These are phyloP conservation scores for Exophiala viscosa DNA, from an alignment of 2,329 filamentous ascomycete species.

Conservation along the genomic window DNA sequence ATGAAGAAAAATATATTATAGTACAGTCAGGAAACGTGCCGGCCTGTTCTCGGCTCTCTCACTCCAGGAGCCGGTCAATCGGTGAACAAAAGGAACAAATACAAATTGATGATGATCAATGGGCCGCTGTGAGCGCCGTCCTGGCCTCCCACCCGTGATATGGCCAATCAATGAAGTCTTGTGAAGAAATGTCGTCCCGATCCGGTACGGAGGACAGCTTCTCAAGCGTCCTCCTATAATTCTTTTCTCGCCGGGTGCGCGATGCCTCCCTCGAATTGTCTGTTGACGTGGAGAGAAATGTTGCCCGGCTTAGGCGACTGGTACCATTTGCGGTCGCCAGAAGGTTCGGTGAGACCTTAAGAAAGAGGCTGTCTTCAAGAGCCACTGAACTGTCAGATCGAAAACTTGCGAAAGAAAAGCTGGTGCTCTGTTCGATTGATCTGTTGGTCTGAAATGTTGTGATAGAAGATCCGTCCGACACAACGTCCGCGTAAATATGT, in stretches of 20 bases:
- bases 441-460: constrained; percentile 27
- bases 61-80: too few species aligned
- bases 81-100: neutral
- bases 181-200: constrained; percentile 27
- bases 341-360: constrained; percentile 7
- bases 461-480: constrained; percentile 19
- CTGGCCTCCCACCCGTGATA: constrained; percentile 24
- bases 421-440: constrained; percentile 15
- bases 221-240: constrained; percentile 21
- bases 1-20: too few species aligned
- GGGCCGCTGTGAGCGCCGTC: constrained; percentile 16
- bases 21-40: too few species aligned
- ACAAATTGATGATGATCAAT: constrained; percentile 9
- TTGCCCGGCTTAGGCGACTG: constrained; percentile 16
- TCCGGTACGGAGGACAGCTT: constrained; percentile 18
- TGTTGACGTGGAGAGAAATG: constrained; percentile 22
- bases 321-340: neutral
- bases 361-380: constrained; percentile 12
- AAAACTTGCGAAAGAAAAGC: constrained; percentile 25
- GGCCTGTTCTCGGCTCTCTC: too few species aligned
- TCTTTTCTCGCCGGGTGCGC: constrained; percentile 13
- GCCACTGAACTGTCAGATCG: constrained; percentile 18
- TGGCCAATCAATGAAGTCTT: constrained; percentile 28
- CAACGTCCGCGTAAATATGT: constrained; percentile 9
- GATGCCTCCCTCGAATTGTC: constrained; percentile 15